Percentiles rank a stretch among this genome's conserved stretches.
Evolutionary conservation across 176 grass and related monocot species (phyloP).

Genomic region (Juncus inflexus): DNA sequence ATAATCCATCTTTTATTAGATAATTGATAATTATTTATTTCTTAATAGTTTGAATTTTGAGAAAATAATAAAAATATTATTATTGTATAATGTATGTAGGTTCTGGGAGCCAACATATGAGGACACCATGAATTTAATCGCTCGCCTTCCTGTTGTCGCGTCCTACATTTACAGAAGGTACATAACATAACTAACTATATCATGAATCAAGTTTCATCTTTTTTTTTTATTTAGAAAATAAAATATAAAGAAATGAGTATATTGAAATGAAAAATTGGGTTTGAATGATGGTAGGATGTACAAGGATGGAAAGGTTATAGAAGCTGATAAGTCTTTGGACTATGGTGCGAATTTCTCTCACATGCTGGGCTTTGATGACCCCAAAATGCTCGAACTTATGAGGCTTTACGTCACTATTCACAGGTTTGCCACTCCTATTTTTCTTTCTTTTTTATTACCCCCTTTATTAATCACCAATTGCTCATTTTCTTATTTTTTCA

Average conservation of each 20-base stretch:
- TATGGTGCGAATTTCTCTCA: slow-evolving; percentile 95
- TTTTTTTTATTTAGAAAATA: no score
- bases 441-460: slow-evolving; percentile 12
- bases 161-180: slow-evolving; percentile 95
- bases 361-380: slow-evolving; percentile 93
- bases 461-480: slow-evolving; percentile 8
- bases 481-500: neutral
- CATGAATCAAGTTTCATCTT: neutral
- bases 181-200: slow-evolving; percentile 14
- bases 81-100: slow-evolving; percentile 38
- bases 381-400: slow-evolving; percentile 99
- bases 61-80: neutral
- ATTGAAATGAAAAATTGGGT: neutral
- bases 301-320: slow-evolving; percentile 75
- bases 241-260: no score
- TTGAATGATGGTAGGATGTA: slow-evolving; percentile 54
- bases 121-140: slow-evolving; percentile 91
- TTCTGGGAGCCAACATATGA: slow-evolving; percentile 99
- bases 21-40: slow-evolving; percentile 20
- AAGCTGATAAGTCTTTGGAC: slow-evolving; percentile 70
- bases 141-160: slow-evolving; percentile 73
- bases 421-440: slow-evolving; percentile 32
- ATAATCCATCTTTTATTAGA: slow-evolving; percentile 9
- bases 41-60: neutral
- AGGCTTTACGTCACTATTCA: slow-evolving; percentile 98